phyloP scores from a whole-genome alignment of 2,329 filamentous ascomycete species.

The Penicillium palitans region DNA sequence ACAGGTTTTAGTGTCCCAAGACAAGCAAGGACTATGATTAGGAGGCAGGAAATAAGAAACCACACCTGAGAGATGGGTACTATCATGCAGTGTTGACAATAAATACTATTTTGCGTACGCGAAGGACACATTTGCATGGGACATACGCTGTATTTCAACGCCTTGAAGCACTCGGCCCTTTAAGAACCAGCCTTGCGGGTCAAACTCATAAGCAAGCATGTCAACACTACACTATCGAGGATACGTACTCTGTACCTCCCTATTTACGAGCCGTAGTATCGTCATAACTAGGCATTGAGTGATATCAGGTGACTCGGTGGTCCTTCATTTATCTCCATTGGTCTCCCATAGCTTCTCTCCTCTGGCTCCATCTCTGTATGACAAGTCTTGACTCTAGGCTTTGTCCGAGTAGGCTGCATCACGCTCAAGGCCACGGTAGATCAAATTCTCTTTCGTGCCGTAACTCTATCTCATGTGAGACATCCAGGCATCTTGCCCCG shows the following conservation, averaged over 20 bases:
- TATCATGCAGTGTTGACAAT: neutral
- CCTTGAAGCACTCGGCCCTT: no score
- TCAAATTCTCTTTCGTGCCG: neutral
- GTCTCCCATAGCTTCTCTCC: neutral
- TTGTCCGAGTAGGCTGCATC: no score
- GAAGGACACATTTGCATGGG: neutral
- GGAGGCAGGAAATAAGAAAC: neutral
- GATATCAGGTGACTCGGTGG: neutral
- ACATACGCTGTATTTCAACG: neutral
- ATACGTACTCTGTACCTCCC: no score
- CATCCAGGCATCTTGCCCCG: constrained; percentile 1
- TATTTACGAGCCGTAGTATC: no score
- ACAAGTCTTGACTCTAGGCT: neutral
- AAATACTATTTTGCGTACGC: neutral
- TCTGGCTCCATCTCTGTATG: neutral
- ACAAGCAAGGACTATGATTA: neutral
- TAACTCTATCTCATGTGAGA: neutral
- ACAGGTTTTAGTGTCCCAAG: neutral
- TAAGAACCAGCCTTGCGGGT: no score
- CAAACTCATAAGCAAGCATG: no score
- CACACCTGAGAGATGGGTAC: no score
- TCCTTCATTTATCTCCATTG: neutral
- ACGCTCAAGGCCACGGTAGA: no score
- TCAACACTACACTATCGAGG: no score
- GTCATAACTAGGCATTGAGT: no score